These are phyloP conservation scores for Phialemonium atrogriseum DNA, from an alignment of 2,329 filamentous ascomycete species.

Conservation along the genomic window DNA sequence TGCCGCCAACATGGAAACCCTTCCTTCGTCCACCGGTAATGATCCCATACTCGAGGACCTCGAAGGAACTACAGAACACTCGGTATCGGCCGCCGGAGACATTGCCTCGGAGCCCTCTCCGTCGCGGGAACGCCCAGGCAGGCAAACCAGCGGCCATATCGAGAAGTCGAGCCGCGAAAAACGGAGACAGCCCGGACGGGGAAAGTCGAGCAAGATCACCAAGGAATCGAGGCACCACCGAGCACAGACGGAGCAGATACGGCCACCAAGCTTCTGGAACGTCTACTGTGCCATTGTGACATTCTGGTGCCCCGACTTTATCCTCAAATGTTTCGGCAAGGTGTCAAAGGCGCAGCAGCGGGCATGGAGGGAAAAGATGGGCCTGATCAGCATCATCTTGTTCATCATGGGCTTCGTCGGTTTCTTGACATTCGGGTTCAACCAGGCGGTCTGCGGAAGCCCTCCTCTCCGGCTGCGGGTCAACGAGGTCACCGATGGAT, in stretches of 20 bases:
- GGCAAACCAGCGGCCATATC: constrained; percentile 25
- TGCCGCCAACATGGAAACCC: constrained; percentile 83
- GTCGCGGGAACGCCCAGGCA: constrained; percentile 22
- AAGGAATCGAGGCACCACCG: constrained; percentile 42
- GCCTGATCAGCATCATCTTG: constrained; percentile 87
- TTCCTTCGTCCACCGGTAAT: constrained; percentile 87
- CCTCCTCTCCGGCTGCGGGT: constrained; percentile 66
- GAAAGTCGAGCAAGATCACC: constrained; percentile 54
- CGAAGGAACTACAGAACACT: constrained; percentile 53
- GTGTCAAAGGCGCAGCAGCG: constrained; percentile 76
- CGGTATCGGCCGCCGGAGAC: constrained; percentile 35
- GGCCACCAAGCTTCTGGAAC: constrained; percentile 85
- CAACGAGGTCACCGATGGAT: constrained; percentile 73
- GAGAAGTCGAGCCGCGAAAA: constrained; percentile 27
- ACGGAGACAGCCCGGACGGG: constrained; percentile 29
- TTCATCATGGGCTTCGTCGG: constrained; percentile 83
- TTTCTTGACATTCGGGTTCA: constrained; percentile 96
- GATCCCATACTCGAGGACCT: constrained; percentile 79
- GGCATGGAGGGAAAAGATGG: constrained; percentile 98
- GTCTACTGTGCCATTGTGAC: constrained; percentile 91
- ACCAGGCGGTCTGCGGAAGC: constrained; percentile 70
- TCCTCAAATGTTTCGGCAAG: constrained; percentile 80
- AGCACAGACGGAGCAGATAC: constrained; percentile 52
- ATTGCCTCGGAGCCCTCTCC: constrained; percentile 36
- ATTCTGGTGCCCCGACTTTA: constrained; percentile 85